A percentile compares a stretch with the other conserved stretches of the same genome.
Conservation (phyloP, 176 grass and related monocot species). For the Aechmea fasciata region DNA sequence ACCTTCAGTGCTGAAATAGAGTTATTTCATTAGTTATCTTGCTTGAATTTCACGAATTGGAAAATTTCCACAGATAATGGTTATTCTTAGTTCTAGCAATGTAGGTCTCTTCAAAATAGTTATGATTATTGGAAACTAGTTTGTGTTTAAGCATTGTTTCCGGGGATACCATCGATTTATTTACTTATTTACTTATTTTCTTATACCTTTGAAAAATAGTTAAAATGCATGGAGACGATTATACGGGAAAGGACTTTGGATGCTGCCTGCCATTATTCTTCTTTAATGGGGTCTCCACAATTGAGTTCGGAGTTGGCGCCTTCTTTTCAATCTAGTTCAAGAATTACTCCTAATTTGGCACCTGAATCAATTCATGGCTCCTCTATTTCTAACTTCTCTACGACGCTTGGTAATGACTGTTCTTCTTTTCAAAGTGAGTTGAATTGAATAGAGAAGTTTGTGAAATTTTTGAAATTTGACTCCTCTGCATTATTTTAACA, state of each 20-base stretch:
- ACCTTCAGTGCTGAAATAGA: too few relatives aligned
- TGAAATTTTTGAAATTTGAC: conserved; percentile 7
- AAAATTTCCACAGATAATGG: too few relatives aligned
- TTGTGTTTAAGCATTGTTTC: too few relatives aligned
- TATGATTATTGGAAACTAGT: too few relatives aligned
- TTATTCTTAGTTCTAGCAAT: too few relatives aligned
- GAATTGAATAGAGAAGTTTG: background rate
- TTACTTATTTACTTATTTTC: too few relatives aligned
- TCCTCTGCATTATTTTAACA: conserved; percentile 9
- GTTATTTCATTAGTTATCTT: too few relatives aligned
- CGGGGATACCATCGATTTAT: too few relatives aligned
- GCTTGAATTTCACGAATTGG: too few relatives aligned
- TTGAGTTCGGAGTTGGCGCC: background rate
- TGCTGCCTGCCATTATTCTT: background rate
- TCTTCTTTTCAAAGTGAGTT: conserved; percentile 46
- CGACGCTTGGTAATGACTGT: conserved; percentile 8
- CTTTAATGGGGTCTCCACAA: background rate
- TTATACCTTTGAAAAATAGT: too few relatives aligned
- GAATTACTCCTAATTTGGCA: background rate
- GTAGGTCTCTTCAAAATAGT: too few relatives aligned
- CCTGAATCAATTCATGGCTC: background rate
- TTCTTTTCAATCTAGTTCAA: background rate
- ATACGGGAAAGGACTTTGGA: background rate
- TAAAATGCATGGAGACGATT: too few relatives aligned
- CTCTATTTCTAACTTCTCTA: background rate